These are phyloP conservation scores for Cercospora sojina DNA, from an alignment of 2,329 filamentous ascomycete species.

Conservation along the genomic window DNA sequence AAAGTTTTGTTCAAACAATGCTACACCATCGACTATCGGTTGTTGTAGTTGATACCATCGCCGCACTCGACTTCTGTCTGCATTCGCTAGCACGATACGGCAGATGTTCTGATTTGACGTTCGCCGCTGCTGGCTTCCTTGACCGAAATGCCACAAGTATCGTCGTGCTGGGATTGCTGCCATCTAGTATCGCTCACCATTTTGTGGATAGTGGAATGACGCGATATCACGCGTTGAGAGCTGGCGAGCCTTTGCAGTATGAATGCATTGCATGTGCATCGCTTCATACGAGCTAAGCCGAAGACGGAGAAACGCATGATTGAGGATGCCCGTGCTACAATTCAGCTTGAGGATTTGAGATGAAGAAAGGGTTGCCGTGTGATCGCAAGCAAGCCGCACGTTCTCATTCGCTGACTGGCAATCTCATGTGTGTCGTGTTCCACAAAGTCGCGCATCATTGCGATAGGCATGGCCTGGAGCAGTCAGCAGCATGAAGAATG, in stretches of 20 bases:
- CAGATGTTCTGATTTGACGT: not conserved
- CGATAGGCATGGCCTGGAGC: slow-evolving; percentile 11
- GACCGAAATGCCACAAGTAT: not conserved
- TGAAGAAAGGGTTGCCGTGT: not conserved
- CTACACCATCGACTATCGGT: not conserved
- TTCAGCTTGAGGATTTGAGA: not conserved
- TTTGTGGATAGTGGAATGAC: not conserved
- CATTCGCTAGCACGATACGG: not conserved
- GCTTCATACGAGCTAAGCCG: not conserved
- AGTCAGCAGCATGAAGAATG: slow-evolving; percentile 16
- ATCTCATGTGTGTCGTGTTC: not conserved
- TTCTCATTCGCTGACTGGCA: not conserved
- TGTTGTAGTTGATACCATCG: not conserved
- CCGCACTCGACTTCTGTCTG: not conserved
- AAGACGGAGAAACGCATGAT: not conserved
- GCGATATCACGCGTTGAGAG: not conserved
- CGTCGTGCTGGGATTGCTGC: not conserved
- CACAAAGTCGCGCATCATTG: slow-evolving; percentile 6
- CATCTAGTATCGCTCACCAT: not conserved
- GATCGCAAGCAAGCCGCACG: not conserved
- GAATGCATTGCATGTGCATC: not conserved
- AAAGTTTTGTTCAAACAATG: too few relatives aligned
- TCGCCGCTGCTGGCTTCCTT: not conserved
- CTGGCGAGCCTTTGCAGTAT: not conserved
- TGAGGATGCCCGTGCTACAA: slow-evolving; percentile 4